Base-by-base conservation (phyloP, 2,329 filamentous ascomycete species). In the Boeremia lycopersici region DNA sequence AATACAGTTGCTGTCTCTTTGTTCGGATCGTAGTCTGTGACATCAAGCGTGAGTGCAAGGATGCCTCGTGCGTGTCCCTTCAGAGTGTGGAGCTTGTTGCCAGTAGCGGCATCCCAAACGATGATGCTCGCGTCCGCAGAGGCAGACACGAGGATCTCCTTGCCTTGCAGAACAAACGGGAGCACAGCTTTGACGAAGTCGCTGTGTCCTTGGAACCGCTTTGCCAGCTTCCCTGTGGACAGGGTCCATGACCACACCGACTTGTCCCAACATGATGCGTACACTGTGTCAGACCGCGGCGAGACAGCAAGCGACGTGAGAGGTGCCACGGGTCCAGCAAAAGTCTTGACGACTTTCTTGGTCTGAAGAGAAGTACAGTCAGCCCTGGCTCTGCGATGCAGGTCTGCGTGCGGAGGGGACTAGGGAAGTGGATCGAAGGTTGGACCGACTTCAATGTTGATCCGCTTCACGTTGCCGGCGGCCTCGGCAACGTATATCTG, bases 201-300 rank as follows among this genome's bases (percentile, higher is more conserved):
- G 1, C 84, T 81, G 74, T 98, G 93, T 4, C 91, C 92, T 53
- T 83, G 82, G 63, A 87, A 92, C 60, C 81, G 86, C 57, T 78
- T 82, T n/a, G 78, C 79, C 30, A 60, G 57, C 46, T 67, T 67
- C 15, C 65, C 61, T 15, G 66, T 65, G 15, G 81, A 78, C 29
- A 88, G 78, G 2, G 68, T 82, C 89, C 91, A 97, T 29, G 89
- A 89, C 87, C 92, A 96, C 53, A 98, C 84, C 17, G 86, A 83
- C 77, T 96, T 96, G 77, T 99, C 93, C 95, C 95, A 99, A 55
- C 88, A 95, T 30, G 93, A 93, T 23, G 91, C 91, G 74, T 91
- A 97, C 10, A 97, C 71, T 1, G 82, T 89, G 45, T 69, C 65
- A 4, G 69, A 68, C 10, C 28, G 60, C 2, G 63, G 43, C 5